These are phyloP conservation scores for Colletotrichum filicis DNA, from an alignment of 2,329 filamentous ascomycete species.

Conservation along the genomic window DNA sequence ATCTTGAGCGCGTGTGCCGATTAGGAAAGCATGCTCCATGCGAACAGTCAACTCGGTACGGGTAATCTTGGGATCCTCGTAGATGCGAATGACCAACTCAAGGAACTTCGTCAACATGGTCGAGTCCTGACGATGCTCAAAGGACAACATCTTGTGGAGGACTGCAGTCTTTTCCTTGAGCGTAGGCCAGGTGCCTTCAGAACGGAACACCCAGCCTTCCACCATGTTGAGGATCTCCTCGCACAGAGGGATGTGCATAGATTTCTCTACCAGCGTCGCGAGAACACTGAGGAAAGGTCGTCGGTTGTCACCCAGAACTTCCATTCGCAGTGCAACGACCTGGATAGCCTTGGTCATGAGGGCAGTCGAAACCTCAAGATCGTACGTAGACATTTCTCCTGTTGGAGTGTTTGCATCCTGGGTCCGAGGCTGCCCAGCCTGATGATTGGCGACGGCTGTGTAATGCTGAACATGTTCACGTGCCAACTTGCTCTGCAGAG, in stretches of 20 bases:
- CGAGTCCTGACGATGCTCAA: conserved; percentile 85
- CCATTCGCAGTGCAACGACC: conserved; percentile 91
- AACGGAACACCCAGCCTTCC: conserved; percentile 95
- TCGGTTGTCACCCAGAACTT: conserved; percentile 88
- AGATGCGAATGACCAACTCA: conserved; percentile 95
- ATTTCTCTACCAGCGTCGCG: conserved; percentile 95
- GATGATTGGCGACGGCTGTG: conserved; percentile 65
- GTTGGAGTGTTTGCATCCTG: conserved; percentile 66
- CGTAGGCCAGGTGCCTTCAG: conserved; percentile 94
- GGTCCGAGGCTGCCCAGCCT: conserved; percentile 50
- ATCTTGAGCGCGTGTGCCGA: conserved; percentile 91
- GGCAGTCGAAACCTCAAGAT: conserved; percentile 88
- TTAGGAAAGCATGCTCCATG: conserved; percentile 97
- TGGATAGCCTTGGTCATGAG: conserved; percentile 97
- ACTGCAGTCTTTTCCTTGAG: conserved; percentile 99
- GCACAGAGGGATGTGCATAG: conserved; percentile 85
- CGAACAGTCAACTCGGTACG: conserved; percentile 95
- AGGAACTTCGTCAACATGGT: conserved; percentile 93
- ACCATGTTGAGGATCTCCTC: conserved; percentile 95
- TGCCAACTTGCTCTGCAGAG: conserved; percentile 89
- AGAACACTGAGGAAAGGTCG: conserved; percentile 95
- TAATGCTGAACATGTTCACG: conserved; percentile 91
- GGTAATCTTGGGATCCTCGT: conserved; percentile 96
- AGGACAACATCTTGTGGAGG: conserved; percentile 98
- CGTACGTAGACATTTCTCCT: conserved; percentile 75